Percentiles rank a stretch among this genome's conserved stretches.
These are phyloP conservation scores for Termitomyces sp. DNA, from an alignment of 768 basidiomycete genomes.

Conservation along the genomic window DNA sequence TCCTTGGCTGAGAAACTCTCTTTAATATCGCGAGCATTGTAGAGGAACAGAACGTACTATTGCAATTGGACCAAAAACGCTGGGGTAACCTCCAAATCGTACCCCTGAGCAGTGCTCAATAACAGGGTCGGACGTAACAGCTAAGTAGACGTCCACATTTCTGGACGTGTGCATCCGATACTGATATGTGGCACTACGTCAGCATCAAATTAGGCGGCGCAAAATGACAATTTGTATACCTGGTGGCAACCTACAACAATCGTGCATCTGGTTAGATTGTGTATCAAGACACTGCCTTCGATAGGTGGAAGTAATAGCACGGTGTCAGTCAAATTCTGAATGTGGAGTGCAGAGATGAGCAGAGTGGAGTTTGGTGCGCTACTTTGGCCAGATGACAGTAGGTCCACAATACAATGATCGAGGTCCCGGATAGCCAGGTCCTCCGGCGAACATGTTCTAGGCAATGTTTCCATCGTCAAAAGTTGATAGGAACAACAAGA, in stretches of 20 bases:
- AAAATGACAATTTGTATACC: constrained; percentile 33
- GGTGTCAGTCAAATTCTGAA: constrained; percentile 51
- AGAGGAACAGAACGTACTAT: constrained; percentile 8
- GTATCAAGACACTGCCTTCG: constrained; percentile 67
- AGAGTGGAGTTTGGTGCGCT: constrained; percentile 11
- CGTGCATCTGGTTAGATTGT: constrained; percentile 55
- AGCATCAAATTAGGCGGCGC: background rate
- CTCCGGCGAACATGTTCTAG: constrained; percentile 28
- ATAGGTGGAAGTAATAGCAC: constrained; percentile 62
- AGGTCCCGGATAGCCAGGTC: constrained; percentile 67
- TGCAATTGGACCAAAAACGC: constrained; percentile 15
- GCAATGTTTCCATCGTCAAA: constrained; percentile 31
- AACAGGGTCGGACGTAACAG: constrained; percentile 65
- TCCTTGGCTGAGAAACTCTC: constrained; percentile 28
- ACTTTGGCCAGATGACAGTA: constrained; percentile 1
- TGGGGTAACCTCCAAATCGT: constrained; percentile 61
- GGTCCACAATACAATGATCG: too few species aligned
- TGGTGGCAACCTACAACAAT: constrained; percentile 79
- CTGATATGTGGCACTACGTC: constrained; percentile 29
- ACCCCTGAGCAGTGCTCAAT: constrained; percentile 70
- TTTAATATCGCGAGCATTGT: background rate
- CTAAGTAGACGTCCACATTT: constrained; percentile 58
- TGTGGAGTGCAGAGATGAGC: constrained; percentile 54
- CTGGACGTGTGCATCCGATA: constrained; percentile 82
- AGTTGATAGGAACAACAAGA: constrained; percentile 39